Evolutionary conservation across 2,329 filamentous ascomycete species (phyloP), one percentile per base, ranked within the genome.

Genomic region (Pyrenochaeta sp.): DNA sequence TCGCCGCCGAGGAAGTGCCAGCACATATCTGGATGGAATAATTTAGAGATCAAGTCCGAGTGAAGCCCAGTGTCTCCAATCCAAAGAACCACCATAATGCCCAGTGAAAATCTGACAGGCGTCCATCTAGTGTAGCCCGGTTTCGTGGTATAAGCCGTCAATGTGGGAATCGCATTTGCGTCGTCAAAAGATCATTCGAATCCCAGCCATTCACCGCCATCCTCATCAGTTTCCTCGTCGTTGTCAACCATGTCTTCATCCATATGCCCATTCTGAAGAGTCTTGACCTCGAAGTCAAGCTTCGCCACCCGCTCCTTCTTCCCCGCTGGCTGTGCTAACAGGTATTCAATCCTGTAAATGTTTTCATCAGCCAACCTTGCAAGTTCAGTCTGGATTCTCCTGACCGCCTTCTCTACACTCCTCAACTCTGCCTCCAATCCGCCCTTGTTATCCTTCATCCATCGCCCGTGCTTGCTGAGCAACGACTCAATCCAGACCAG

Each of bases 401-500:
- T 84, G 15, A 98, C 86, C 5, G 92, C 93, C 60, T 93, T 88
- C 59, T 92, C 89, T 7, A 97, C 89, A 32, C 92, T 86, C 36
- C 95, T 86, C 63, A 98, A 81, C 78, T 98, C 95, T 2, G 94
- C 86, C 37, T 94, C 92, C 34, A 95, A 88, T 67, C 90, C 89
- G 51, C 86, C 90, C 24, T 90, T 85, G 75, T 94, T 90, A 36
- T 93, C 90, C 57, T 92, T 91, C 69, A 99, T 84, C 83, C 90
- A 94, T 24, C 90, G 85, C 34, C 95, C 95, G 75, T 98, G 94
- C 68, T 88, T 88, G 69, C 91, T 90, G 57, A 98, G 83, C 9
- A 89, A 66, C 1, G 91, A 88, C 77, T 95, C 91, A 71, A 97
- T 91, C 95, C 95, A 99, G 8, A 94, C 81, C 44, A 99, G 81